These are phyloP conservation scores for Amphirosellinia nigrospora DNA, from an alignment of 495 filamentous ascomycete genomes.

Conservation along the genomic window DNA sequence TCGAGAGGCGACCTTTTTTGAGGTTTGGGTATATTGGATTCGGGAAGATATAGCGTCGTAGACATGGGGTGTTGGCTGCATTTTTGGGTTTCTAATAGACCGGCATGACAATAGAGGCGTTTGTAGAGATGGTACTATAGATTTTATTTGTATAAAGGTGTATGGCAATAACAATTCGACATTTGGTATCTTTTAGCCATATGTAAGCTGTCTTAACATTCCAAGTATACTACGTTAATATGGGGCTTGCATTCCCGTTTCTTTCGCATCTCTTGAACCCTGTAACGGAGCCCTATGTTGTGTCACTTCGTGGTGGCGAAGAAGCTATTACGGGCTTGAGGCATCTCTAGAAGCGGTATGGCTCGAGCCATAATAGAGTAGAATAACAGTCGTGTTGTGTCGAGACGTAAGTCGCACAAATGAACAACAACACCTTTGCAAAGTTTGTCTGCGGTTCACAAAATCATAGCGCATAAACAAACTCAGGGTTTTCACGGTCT, in stretches of 20 bases:
- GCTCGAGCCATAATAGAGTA: too few relatives aligned
- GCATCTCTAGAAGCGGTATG: too few relatives aligned
- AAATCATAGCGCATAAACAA: constrained; percentile 67
- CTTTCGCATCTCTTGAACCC: too few relatives aligned
- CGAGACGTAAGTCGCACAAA: too few relatives aligned
- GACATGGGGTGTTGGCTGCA: background rate
- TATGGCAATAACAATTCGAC: background rate
- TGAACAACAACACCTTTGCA: background rate
- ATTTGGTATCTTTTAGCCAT: background rate
- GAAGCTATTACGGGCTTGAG: too few relatives aligned
- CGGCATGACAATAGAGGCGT: background rate
- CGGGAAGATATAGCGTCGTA: background rate
- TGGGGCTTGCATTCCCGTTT: too few relatives aligned
- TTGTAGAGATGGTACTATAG: background rate
- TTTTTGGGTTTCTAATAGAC: background rate
- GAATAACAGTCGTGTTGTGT: too few relatives aligned
- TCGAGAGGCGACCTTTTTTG: constrained; percentile 6
- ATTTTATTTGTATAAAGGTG: background rate
- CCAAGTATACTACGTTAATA: too few relatives aligned
- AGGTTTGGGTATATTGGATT: background rate
- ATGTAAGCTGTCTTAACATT: background rate
- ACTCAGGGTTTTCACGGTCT: constrained; percentile 71
- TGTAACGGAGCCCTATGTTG: too few relatives aligned
- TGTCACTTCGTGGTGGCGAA: too few relatives aligned
- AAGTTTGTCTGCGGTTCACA: background rate